A percentile compares a stretch with the other conserved stretches of the same genome.
Evolutionary conservation across 2,329 filamentous ascomycete genomes (phyloP).

Genomic region (Penicillium sclerotigenum): DNA sequence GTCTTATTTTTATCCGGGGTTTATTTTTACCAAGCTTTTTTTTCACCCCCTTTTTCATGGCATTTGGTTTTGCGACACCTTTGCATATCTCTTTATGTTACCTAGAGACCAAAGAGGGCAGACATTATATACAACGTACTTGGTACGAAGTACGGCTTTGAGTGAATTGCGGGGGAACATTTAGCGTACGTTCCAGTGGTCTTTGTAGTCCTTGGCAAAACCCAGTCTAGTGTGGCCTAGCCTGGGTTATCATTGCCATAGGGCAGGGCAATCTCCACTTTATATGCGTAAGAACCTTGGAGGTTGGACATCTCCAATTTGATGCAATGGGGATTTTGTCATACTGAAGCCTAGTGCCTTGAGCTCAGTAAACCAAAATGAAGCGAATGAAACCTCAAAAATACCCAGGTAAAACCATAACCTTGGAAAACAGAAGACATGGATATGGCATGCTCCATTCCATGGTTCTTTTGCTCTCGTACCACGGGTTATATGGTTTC

Average conservation of each 20-base stretch:
- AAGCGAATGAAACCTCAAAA: not conserved
- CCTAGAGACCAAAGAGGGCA: not conserved
- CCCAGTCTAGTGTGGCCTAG: not conserved
- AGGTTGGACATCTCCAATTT: not conserved
- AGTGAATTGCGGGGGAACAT: constrained; percentile 2
- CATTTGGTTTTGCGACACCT: constrained; percentile 6
- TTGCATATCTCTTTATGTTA: constrained; percentile 7
- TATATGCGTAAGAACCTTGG: not conserved
- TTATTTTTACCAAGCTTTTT: not conserved
- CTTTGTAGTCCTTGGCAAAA: not conserved
- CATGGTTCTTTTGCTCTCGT: not conserved
- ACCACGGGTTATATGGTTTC: not conserved
- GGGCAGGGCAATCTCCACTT: not conserved
- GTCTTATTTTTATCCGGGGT: not conserved
- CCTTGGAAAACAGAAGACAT: not conserved
- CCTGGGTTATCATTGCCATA: not conserved
- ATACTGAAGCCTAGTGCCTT: not conserved
- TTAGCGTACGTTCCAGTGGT: not conserved
- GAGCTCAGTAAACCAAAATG: not conserved
- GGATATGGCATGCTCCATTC: not conserved
- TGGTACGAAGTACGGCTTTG: not conserved
- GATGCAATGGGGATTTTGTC: not conserved
- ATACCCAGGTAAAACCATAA: not conserved
- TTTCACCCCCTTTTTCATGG: not conserved
- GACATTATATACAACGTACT: not conserved